Evolutionary conservation across 2,329 filamentous ascomycete genomes (phyloP).

Genomic region (Sordariomycetes sp.): DNA sequence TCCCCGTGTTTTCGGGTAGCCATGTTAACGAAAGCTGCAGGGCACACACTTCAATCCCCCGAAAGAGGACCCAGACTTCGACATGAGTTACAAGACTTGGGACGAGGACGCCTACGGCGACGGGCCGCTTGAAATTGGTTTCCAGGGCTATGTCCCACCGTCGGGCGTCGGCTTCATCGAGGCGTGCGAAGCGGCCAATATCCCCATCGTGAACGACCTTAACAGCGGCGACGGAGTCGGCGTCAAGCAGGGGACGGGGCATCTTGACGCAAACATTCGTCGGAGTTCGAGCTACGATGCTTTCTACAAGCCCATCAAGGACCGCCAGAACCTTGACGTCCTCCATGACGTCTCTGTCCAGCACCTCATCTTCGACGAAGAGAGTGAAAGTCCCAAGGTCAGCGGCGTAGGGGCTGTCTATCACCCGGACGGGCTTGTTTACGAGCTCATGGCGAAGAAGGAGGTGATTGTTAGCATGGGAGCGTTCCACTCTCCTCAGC

Average conservation of each 20-base stretch:
- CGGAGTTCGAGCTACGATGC: slow-evolving; percentile 15
- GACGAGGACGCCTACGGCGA: slow-evolving; percentile 14
- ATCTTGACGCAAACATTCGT: slow-evolving; percentile 11
- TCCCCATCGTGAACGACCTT: slow-evolving; percentile 14
- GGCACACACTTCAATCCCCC: slow-evolving; percentile 15
- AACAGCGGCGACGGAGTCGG: slow-evolving; percentile 15
- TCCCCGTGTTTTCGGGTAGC: not conserved
- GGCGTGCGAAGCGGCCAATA: slow-evolving; percentile 10
- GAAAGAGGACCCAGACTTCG: slow-evolving; percentile 11
- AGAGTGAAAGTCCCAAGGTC: slow-evolving; percentile 10
- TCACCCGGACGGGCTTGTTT: slow-evolving; percentile 10
- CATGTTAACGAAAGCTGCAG: not conserved
- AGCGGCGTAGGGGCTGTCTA: slow-evolving; percentile 15
- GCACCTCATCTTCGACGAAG: slow-evolving; percentile 9
- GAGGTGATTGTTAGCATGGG: slow-evolving; percentile 40
- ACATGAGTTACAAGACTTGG: slow-evolving; percentile 14
- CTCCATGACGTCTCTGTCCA: slow-evolving; percentile 13
- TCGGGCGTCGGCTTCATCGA: slow-evolving; percentile 16
- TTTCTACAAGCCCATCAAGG: slow-evolving; percentile 11
- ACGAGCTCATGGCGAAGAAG: slow-evolving; percentile 16
- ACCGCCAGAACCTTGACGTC: slow-evolving; percentile 13
- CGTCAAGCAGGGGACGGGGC: slow-evolving; percentile 16
- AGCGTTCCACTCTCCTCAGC: slow-evolving; percentile 36
- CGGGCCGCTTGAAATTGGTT: slow-evolving; percentile 14
- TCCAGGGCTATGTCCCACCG: slow-evolving; percentile 16